Conservation (phyloP, 768 basidiomycete species). For the Russula sp. region DNA sequence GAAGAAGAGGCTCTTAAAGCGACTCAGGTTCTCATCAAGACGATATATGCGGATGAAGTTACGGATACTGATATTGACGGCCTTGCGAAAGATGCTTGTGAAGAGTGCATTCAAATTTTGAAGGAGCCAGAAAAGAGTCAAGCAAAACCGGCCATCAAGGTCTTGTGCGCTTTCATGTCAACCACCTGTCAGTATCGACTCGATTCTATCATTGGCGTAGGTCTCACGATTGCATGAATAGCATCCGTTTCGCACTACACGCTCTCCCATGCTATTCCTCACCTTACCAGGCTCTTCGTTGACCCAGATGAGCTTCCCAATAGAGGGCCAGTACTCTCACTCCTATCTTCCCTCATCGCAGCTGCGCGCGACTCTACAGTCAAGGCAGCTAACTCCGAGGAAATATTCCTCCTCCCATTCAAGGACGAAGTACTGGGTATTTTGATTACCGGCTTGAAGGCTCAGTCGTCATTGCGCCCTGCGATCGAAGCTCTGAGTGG, state of each 20-base stretch:
- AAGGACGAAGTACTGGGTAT: slow-evolving; percentile 74
- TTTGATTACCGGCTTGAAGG: slow-evolving; percentile 52
- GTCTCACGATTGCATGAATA: slow-evolving; percentile 29
- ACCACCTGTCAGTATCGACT: slow-evolving; percentile 59
- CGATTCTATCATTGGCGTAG: not conserved
- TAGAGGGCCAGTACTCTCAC: slow-evolving; percentile 57
- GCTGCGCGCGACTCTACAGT: slow-evolving; percentile 44
- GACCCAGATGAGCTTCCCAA: slow-evolving; percentile 62
- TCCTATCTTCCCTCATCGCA: slow-evolving; percentile 60
- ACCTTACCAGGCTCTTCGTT: slow-evolving; percentile 70
- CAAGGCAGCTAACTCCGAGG: slow-evolving; percentile 7
- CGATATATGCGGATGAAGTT: slow-evolving; percentile 50
- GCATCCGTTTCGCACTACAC: slow-evolving; percentile 66
- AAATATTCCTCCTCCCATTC: slow-evolving; percentile 42
- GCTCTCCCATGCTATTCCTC: slow-evolving; percentile 61
- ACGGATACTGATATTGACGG: slow-evolving; percentile 40
- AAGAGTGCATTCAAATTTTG: slow-evolving; percentile 74
- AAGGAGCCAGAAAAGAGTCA: slow-evolving; percentile 92
- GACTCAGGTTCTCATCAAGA: slow-evolving; percentile 63
- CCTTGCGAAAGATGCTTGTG: slow-evolving; percentile 67
- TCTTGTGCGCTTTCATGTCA: slow-evolving; percentile 70
- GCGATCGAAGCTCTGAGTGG: slow-evolving; percentile 62
- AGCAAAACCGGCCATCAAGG: slow-evolving; percentile 81
- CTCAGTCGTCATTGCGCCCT: slow-evolving; percentile 44
- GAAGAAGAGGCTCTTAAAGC: slow-evolving; percentile 71